These are phyloP conservation scores for Hirschfeldia incana DNA, from an alignment of 345 rosid genomes.

Conservation along the genomic window DNA sequence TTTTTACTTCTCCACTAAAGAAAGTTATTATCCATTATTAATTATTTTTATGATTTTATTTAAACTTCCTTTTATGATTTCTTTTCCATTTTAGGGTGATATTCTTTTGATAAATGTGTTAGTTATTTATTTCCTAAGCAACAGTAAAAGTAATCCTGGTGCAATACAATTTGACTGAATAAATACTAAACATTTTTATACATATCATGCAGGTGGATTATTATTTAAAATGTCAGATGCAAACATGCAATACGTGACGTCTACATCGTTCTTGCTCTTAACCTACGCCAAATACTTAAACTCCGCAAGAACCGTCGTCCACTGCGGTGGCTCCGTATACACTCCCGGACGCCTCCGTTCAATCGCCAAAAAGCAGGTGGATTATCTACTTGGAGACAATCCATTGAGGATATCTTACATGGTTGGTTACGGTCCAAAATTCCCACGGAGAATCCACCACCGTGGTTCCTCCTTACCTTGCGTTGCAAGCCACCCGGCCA, in stretches of 20 bases:
- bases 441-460: constrained; percentile 87
- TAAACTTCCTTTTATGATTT: background rate
- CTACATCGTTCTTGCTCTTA: constrained; percentile 56
- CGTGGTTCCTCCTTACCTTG: constrained; percentile 93
- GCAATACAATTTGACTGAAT: background rate
- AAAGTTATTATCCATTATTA: background rate
- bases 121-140: background rate
- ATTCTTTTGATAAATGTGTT: background rate
- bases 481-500: constrained; percentile 60
- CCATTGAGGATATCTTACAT: constrained; percentile 88
- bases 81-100: constrained; percentile 13
- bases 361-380: constrained; percentile 66
- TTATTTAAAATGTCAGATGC: constrained; percentile 55
- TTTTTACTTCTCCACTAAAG: background rate
- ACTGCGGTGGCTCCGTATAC: constrained; percentile 53
- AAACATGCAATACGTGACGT: constrained; percentile 66
- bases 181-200: background rate
- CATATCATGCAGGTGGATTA: constrained; percentile 60
- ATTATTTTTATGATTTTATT: background rate
- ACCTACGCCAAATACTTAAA: constrained; percentile 58
- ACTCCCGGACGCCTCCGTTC: constrained; percentile 49
- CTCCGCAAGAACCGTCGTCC: constrained; percentile 45
- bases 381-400: constrained; percentile 87
- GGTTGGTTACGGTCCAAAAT: constrained; percentile 89
- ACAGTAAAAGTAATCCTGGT: background rate